Conservation (phyloP, 768 basidiomycete species). For the Tephrocybe sp. region DNA sequence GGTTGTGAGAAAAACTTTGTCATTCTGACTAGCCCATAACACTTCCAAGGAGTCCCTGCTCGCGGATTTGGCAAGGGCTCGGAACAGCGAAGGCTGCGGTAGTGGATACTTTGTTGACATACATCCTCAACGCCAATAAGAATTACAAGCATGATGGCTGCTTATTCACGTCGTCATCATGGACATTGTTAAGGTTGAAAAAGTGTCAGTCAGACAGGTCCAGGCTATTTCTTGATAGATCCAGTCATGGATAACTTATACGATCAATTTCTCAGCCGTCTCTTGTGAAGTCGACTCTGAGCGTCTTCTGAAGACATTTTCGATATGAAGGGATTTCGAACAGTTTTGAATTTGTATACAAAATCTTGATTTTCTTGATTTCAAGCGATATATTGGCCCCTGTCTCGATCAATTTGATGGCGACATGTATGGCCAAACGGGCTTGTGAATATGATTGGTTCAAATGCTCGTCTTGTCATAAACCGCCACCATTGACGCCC, state of each 20-base stretch:
- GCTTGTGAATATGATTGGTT: constrained; percentile 1
- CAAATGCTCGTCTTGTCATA: neutral
- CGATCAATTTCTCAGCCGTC: too few relatives aligned
- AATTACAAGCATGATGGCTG: neutral
- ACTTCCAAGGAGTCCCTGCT: constrained; percentile 2
- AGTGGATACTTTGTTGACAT: neutral
- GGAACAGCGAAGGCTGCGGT: constrained; percentile 19
- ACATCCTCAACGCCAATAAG: too few relatives aligned
- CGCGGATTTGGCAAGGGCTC: constrained; percentile 27
- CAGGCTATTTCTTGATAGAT: too few relatives aligned
- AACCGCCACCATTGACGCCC: neutral
- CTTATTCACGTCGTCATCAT: too few relatives aligned
- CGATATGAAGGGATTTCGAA: too few relatives aligned
- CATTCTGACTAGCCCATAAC: constrained; percentile 27
- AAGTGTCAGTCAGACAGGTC: too few relatives aligned
- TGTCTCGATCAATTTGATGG: constrained; percentile 12
- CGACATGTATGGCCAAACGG: neutral
- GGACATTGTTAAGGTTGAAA: too few relatives aligned
- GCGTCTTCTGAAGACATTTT: too few relatives aligned
- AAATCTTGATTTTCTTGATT: neutral
- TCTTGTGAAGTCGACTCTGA: too few relatives aligned
- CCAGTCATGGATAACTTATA: too few relatives aligned
- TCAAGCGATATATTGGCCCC: neutral
- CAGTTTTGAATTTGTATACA: too few relatives aligned
- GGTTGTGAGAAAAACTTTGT: constrained; percentile 43